Conservation (phyloP, 306 rosid species). For the Cicer yamashitae region DNA sequence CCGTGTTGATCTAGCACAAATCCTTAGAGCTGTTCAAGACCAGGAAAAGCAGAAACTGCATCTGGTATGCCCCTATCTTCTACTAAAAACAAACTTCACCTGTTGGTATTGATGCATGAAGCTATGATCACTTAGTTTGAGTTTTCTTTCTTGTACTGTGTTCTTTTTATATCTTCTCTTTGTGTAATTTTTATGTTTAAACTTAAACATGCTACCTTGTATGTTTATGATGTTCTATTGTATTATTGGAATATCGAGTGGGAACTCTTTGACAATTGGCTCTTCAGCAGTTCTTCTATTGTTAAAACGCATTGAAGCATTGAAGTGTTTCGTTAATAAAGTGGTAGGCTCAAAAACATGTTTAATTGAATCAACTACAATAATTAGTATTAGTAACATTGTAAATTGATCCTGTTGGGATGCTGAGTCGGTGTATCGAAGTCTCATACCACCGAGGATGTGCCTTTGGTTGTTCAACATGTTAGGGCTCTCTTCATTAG, state of each 20-base stretch:
- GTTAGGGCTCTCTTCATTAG: background rate
- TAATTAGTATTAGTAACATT: background rate
- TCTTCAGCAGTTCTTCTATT: conserved; percentile 6
- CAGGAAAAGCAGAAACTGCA: conserved; percentile 86
- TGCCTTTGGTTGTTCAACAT: conserved; percentile 23
- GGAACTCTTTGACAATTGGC: conserved; percentile 11
- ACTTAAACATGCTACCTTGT: conserved; percentile 6
- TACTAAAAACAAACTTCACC: conserved; percentile 1
- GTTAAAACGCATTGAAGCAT: conserved; percentile 6
- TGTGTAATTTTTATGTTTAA: conserved; percentile 1
- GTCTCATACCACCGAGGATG: conserved; percentile 1
- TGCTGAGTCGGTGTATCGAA: conserved; percentile 5
- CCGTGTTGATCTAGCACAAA: conserved; percentile 77
- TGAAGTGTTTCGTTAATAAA: conserved; percentile 14
- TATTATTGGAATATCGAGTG: conserved; percentile 17
- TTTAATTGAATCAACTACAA: conserved; percentile 9
- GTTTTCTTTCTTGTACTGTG: conserved; percentile 2
- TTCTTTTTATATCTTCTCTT: conserved; percentile 10
- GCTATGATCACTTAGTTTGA: background rate
- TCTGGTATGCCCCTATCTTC: conserved; percentile 57
- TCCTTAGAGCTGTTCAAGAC: conserved; percentile 83
- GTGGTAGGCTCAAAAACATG: background rate
- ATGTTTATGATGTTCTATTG: conserved; percentile 5
- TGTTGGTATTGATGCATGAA: conserved; percentile 27
- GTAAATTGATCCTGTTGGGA: conserved; percentile 31